These are phyloP conservation scores for Thielaviopsis ethacetica DNA, from an alignment of 2,329 filamentous ascomycete genomes.

Conservation along the genomic window DNA sequence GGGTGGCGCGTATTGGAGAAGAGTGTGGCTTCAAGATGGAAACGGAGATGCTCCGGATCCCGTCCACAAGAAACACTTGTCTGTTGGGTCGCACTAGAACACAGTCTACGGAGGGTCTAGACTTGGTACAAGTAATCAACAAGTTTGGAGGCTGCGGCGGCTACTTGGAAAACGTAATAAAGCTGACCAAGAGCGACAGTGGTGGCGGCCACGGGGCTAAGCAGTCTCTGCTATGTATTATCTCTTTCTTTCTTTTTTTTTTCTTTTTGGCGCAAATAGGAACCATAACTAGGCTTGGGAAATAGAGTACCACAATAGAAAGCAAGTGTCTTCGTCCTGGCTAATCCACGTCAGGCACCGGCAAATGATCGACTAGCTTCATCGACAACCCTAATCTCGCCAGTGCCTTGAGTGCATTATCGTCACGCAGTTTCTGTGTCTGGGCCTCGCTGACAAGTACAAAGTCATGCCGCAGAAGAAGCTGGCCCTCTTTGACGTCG, in stretches of 20 bases:
- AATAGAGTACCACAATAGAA: neutral
- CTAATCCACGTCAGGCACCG: slow-evolving; percentile 48
- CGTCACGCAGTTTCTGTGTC: slow-evolving; percentile 46
- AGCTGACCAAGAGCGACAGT: slow-evolving; percentile 35
- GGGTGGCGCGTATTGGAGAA: slow-evolving; percentile 52
- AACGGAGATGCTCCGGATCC: slow-evolving; percentile 76
- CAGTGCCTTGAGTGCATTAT: slow-evolving; percentile 48
- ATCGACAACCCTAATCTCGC: slow-evolving; percentile 49
- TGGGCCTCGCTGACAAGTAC: slow-evolving; percentile 59
- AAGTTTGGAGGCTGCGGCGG: slow-evolving; percentile 40
- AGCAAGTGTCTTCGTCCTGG: neutral
- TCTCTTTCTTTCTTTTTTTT: neutral
- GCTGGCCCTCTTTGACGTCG: slow-evolving; percentile 43
- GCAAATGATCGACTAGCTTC: slow-evolving; percentile 60
- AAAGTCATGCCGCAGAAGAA: slow-evolving; percentile 57
- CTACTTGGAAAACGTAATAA: slow-evolving; percentile 42
- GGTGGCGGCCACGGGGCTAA: neutral
- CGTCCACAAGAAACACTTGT: slow-evolving; percentile 75
- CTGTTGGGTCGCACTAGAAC: slow-evolving; percentile 48
- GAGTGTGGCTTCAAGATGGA: slow-evolving; percentile 64
- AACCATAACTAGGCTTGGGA: too few species aligned
- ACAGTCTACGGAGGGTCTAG: slow-evolving; percentile 17
- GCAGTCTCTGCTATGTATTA: neutral
- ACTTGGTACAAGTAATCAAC: slow-evolving; percentile 28
- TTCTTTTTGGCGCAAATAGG: neutral